A percentile compares a stretch with the other conserved stretches of the same genome.
Evolutionary conservation across 192 early-diverging fungal species (phyloP).

Genomic region (Podila verticillata): DNA sequence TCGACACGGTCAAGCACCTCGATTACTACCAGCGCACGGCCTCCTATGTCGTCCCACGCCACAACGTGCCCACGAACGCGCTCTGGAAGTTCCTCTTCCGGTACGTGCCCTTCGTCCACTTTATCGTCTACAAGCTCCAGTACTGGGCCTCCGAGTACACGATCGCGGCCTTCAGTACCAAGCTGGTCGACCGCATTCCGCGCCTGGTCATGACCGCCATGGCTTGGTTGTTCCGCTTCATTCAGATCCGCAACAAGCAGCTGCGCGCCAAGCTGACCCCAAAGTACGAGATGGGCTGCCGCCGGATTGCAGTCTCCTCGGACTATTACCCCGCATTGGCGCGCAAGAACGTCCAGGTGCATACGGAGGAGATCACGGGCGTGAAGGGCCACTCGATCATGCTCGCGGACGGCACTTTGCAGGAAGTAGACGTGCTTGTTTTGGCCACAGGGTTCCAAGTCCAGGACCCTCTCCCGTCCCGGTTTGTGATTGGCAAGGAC

Average conservation of each 20-base stretch:
- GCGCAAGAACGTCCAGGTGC: slow-evolving; percentile 33
- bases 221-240: slow-evolving; percentile 20
- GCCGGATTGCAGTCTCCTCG: slow-evolving; percentile 41
- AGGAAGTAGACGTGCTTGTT: slow-evolving; percentile 58
- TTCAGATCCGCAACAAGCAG: slow-evolving; percentile 34
- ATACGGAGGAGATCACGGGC: slow-evolving; percentile 26
- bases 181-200: slow-evolving; percentile 21
- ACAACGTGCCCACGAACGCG: slow-evolving; percentile 32
- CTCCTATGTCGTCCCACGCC: slow-evolving; percentile 52
- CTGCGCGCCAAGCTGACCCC: slow-evolving; percentile 54
- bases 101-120: slow-evolving; percentile 56
- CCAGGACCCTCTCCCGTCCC: slow-evolving; percentile 31
- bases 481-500: slow-evolving; percentile 50
- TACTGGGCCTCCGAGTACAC: slow-evolving; percentile 42
- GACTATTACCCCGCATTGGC: slow-evolving; percentile 50
- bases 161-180: slow-evolving; percentile 40
- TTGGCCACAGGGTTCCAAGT: slow-evolving; percentile 64
- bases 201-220: slow-evolving; percentile 13
- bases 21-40: slow-evolving; percentile 61
- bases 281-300: slow-evolving; percentile 58
- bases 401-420: slow-evolving; percentile 33
- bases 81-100: slow-evolving; percentile 53
- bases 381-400: slow-evolving; percentile 44
- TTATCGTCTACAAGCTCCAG: slow-evolving; percentile 37
- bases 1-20: slow-evolving; percentile 49